Evolutionary conservation across 2,329 filamentous ascomycete genomes (phyloP).

Genomic region (Sporothrix protearum): DNA sequence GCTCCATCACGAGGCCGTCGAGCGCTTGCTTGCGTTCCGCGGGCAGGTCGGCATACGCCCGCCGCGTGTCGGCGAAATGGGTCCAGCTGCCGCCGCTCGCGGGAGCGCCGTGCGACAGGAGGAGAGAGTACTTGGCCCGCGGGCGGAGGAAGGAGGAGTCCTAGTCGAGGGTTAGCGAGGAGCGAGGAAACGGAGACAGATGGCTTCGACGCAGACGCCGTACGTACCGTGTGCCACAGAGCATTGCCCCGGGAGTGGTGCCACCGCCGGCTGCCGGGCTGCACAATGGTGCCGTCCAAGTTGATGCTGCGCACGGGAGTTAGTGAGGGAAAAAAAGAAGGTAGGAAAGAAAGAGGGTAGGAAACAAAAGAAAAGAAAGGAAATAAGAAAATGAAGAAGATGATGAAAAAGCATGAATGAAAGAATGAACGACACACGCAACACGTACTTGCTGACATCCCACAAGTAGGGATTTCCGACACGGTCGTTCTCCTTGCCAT

Average conservation of each 20-base stretch:
- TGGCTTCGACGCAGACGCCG: not conserved
- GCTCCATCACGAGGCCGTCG: constrained; percentile 1
- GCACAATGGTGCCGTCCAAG: not conserved
- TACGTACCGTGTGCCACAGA: constrained; percentile 8
- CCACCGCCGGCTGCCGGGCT: constrained; percentile 8
- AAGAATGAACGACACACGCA: too few relatives aligned
- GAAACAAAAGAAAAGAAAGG: too few relatives aligned
- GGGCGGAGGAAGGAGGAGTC: constrained; percentile 5
- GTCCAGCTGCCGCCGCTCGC: constrained; percentile 7
- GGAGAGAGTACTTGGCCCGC: constrained; percentile 4
- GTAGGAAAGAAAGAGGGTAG: too few relatives aligned
- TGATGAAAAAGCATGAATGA: too few relatives aligned
- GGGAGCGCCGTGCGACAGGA: constrained; percentile 3
- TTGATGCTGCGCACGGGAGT: not conserved
- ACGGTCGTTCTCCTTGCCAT: not conserved
- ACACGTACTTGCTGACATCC: not conserved
- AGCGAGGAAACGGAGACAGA: not conserved
- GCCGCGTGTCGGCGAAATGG: constrained; percentile 12
- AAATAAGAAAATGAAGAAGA: too few relatives aligned
- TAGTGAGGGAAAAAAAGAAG: too few relatives aligned
- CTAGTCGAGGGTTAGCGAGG: not conserved
- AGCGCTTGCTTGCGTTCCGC: not conserved
- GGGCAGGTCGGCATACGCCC: not conserved
- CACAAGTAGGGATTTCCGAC: not conserved
- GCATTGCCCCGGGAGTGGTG: constrained; percentile 9